phyloP scores from a whole-genome alignment of 73 alveolate genomes.

The Vitrella brassicaformis region DNA sequence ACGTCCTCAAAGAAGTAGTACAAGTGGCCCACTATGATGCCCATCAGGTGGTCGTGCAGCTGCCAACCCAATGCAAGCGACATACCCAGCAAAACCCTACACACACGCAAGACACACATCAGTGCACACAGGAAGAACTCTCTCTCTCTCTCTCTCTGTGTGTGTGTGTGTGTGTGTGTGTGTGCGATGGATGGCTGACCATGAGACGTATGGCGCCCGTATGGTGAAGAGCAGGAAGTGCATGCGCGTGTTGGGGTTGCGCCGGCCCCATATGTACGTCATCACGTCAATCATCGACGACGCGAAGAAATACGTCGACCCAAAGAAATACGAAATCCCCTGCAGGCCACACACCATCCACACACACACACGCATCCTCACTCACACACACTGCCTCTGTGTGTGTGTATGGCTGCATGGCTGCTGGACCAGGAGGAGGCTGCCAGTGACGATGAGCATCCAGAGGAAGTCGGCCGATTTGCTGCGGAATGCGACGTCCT shows the following conservation, averaged over 20 bases:
- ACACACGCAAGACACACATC: background rate
- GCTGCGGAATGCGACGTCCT: constrained; percentile 20
- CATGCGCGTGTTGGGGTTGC: constrained; percentile 4
- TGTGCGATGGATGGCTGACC: background rate
- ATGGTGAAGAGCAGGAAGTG: constrained; percentile 29
- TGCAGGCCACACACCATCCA: background rate
- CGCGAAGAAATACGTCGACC: constrained; percentile 25
- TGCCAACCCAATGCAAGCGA: background rate
- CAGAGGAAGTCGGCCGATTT: constrained; percentile 27
- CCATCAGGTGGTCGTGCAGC: constrained; percentile 20
- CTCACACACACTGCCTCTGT: too few species aligned
- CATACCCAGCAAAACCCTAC: background rate
- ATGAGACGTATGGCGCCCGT: constrained; percentile 29
- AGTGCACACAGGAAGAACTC: background rate
- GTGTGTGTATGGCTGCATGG: too few species aligned
- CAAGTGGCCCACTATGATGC: constrained; percentile 24
- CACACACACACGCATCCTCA: too few species aligned
- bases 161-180: too few species aligned
- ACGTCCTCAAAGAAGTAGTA: constrained; percentile 39
- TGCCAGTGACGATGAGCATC: constrained; percentile 11
- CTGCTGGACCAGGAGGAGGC: background rate
- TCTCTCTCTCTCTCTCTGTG: too few species aligned
- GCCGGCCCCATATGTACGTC: constrained; percentile 37
- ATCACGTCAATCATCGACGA: constrained; percentile 28
- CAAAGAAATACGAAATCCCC: constrained; percentile 14